Evolutionary conservation across 192 early-diverging fungal genomes (phyloP).

Genomic region (Paraglomus brasilianum): DNA sequence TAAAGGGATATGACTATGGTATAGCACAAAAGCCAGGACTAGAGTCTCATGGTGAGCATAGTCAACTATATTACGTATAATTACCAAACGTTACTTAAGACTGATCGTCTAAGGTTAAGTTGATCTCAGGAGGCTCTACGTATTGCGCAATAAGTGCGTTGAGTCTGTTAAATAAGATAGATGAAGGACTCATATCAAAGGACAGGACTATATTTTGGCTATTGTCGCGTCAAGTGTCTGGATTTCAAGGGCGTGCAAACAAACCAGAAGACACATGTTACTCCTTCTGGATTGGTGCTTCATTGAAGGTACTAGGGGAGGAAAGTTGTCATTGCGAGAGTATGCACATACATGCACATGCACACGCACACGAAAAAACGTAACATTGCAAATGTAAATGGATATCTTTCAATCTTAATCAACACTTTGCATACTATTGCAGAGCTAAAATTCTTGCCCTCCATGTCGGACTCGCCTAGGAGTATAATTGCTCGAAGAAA

Average conservation of each 20-base stretch:
- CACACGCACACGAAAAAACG: too few relatives aligned
- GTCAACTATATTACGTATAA: background rate
- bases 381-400: background rate
- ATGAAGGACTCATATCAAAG: conserved; percentile 56
- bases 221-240: conserved; percentile 70
- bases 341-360: background rate
- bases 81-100: background rate
- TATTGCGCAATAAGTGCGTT: conserved; percentile 90
- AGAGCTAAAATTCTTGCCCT: too few relatives aligned
- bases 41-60: conserved; percentile 78
- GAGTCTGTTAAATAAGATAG: conserved; percentile 59
- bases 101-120: background rate
- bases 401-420: background rate
- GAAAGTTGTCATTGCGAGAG: too few relatives aligned
- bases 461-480: too few relatives aligned
- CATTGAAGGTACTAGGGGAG: conserved; percentile 52
- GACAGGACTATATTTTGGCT: conserved; percentile 70
- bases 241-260: conserved; percentile 89
- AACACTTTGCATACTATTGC: too few relatives aligned
- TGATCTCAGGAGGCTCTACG: conserved; percentile 66
- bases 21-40: conserved; percentile 73
- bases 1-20: conserved; percentile 67
- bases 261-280: conserved; percentile 95
- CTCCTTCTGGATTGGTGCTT: conserved; percentile 94
- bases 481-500: too few relatives aligned